These are phyloP conservation scores for Polysphondylium violaceum DNA, from an alignment of 78 protist species.

Conservation along the genomic window DNA sequence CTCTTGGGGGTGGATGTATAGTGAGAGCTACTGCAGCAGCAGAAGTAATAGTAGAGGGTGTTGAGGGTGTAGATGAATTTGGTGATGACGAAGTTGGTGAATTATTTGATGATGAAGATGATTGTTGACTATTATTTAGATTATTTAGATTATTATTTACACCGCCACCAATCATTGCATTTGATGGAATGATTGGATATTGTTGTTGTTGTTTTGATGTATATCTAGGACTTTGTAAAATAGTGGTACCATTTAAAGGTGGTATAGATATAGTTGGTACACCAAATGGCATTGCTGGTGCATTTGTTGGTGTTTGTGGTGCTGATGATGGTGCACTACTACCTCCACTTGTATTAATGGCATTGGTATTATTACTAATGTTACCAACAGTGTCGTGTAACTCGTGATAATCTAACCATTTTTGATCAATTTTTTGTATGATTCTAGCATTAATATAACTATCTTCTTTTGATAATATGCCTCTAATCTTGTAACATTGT, in stretches of 20 bases:
- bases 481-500: constrained; percentile 23
- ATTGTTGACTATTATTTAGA: neutral
- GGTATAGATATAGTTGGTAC: neutral
- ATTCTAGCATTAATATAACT: constrained; percentile 68
- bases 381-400: neutral
- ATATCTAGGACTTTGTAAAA: neutral
- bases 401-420: constrained; percentile 59
- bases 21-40: too few species aligned
- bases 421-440: constrained; percentile 65
- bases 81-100: neutral
- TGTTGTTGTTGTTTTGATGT: neutral
- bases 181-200: neutral
- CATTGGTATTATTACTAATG: neutral
- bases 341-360: neutral
- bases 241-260: neutral
- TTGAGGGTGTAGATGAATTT: neutral
- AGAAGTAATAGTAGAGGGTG: too few species aligned
- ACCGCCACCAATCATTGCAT: neutral
- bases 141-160: neutral
- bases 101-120: too few species aligned
- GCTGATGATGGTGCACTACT: neutral
- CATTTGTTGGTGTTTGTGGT: neutral
- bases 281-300: neutral
- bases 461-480: constrained; percentile 61
- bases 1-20: too few species aligned